These are phyloP conservation scores for Coniochaeta sp. DNA, from an alignment of 2,329 filamentous ascomycete species.

Conservation along the genomic window DNA sequence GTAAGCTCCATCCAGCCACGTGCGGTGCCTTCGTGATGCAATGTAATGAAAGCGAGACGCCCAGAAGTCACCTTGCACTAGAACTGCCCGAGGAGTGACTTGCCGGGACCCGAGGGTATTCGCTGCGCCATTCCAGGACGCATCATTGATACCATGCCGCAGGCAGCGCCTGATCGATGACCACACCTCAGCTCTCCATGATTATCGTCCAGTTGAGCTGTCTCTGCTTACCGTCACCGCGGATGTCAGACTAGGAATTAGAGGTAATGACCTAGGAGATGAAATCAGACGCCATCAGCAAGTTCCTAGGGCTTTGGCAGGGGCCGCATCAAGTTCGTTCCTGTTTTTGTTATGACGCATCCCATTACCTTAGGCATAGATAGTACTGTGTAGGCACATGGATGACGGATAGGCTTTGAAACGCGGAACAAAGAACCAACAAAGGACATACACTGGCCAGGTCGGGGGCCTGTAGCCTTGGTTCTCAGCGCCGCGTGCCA, in stretches of 20 bases:
- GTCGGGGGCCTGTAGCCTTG: neutral
- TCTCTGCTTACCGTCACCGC: neutral
- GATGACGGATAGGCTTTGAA: neutral
- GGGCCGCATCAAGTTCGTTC: neutral
- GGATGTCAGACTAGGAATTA: neutral
- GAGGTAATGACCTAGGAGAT: neutral
- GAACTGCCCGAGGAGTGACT: conserved; percentile 1
- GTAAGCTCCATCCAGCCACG: too few relatives aligned
- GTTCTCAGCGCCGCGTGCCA: neutral
- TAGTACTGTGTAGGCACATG: neutral
- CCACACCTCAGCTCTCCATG: neutral
- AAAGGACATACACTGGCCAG: neutral
- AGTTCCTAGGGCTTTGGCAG: neutral
- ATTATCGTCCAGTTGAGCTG: neutral
- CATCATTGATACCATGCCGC: neutral
- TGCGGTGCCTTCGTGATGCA: neutral
- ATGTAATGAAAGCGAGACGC: conserved; percentile 1
- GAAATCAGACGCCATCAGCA: neutral
- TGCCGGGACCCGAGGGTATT: neutral
- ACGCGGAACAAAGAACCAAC: neutral
- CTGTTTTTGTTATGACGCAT: neutral
- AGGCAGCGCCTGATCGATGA: conserved; percentile 1
- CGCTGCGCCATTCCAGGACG: neutral
- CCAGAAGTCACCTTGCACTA: neutral
- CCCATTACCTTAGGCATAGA: too few relatives aligned